Evolutionary conservation across 1,139 yeast species (phyloP).

Genomic region (Saccharomycopsis hybrid): DNA sequence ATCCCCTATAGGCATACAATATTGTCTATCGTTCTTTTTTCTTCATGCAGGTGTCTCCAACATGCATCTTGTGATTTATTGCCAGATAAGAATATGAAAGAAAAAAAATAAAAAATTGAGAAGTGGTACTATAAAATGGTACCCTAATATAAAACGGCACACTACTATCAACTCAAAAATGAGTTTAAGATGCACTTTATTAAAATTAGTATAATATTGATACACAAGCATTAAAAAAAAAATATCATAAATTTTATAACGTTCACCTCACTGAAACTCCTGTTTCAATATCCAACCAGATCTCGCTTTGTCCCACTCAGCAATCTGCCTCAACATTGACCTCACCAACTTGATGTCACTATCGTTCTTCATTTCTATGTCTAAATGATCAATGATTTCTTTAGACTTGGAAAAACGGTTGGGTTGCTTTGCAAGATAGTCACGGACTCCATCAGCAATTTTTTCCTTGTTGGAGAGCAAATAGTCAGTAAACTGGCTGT

Average conservation of each 20-base stretch:
- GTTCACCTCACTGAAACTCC: constrained; percentile 34
- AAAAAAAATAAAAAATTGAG: too few relatives aligned
- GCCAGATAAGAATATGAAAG: too few relatives aligned
- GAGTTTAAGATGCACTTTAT: neutral
- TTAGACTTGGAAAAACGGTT: constrained; percentile 48
- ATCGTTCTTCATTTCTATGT: constrained; percentile 39
- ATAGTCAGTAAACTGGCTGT: constrained; percentile 21
- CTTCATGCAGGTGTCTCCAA: too few relatives aligned
- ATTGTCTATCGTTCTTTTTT: too few relatives aligned
- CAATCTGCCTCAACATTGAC: constrained; percentile 61
- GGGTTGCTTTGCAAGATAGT: constrained; percentile 32
- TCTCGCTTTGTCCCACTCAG: constrained; percentile 53
- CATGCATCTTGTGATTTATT: too few relatives aligned
- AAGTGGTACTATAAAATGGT: too few relatives aligned
- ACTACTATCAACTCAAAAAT: neutral
- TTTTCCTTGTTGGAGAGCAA: constrained; percentile 28
- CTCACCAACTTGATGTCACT: constrained; percentile 55
- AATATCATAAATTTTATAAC: neutral
- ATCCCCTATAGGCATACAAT: too few relatives aligned
- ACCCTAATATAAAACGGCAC: too few relatives aligned
- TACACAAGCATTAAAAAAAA: neutral
- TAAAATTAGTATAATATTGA: neutral
- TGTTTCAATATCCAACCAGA: constrained; percentile 63
- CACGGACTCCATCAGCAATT: constrained; percentile 33
- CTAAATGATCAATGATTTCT: constrained; percentile 47